These are phyloP conservation scores for Apiotrichum akiyoshidainum DNA, from an alignment of 1,284 basidiomycete genomes.

Conservation along the genomic window DNA sequence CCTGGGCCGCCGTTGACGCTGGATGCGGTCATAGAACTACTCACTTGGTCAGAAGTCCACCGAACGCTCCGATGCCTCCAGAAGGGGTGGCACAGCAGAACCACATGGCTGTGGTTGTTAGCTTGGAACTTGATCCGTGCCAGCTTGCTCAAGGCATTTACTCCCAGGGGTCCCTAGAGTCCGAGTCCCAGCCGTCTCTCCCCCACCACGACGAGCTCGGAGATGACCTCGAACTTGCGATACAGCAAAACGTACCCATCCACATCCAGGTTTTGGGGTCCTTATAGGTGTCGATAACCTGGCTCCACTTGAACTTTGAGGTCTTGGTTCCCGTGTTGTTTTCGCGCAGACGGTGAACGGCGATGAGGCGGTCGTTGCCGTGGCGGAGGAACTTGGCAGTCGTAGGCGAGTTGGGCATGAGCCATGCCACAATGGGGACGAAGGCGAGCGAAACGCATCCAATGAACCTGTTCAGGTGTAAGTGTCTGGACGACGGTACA, in stretches of 20 bases:
- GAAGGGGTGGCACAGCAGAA: slow-evolving; percentile 43
- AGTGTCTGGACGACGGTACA: background rate
- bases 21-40: background rate
- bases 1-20: too few relatives aligned
- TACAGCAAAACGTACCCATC: background rate
- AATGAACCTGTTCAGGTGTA: slow-evolving; percentile 44
- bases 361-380: slow-evolving; percentile 46
- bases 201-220: too few relatives aligned
- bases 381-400: slow-evolving; percentile 44
- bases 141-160: too few relatives aligned
- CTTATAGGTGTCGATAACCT: slow-evolving; percentile 45
- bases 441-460: slow-evolving; percentile 54
- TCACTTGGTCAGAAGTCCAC: slow-evolving; percentile 41
- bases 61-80: slow-evolving; percentile 48
- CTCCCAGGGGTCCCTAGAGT: too few relatives aligned
- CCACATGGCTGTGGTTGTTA: slow-evolving; percentile 25
- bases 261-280: slow-evolving; percentile 42
- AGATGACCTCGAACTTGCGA: too few relatives aligned
- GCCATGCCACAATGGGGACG: slow-evolving; percentile 54
- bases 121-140: too few relatives aligned
- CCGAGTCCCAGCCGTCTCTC: too few relatives aligned
- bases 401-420: slow-evolving; percentile 45
- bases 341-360: slow-evolving; percentile 46
- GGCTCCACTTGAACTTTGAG: slow-evolving; percentile 47
- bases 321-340: slow-evolving; percentile 50